Percentiles rank a stretch among this genome's conserved stretches.
These are phyloP conservation scores for Phytopythium helicoides DNA, from an alignment of 352 stramenopile species.

Conservation along the genomic window DNA sequence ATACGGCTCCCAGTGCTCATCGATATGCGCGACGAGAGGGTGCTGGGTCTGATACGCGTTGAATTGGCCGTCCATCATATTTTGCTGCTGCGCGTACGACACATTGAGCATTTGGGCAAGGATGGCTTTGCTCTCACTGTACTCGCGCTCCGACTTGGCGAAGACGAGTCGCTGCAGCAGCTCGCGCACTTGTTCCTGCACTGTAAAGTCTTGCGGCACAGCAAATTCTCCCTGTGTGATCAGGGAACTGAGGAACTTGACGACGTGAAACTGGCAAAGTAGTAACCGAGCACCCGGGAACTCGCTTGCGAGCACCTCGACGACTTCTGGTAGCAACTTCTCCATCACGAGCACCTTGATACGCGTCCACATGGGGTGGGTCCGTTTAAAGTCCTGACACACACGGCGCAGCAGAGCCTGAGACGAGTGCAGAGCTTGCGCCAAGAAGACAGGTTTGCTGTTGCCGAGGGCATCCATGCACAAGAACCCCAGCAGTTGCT, in stretches of 20 bases:
- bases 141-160: conserved; percentile 43
- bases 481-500: conserved; percentile 60
- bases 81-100: conserved; percentile 1
- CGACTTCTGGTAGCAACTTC: conserved; percentile 46
- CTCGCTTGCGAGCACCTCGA: conserved; percentile 52
- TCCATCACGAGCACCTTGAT: conserved; percentile 71
- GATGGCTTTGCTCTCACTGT: conserved; percentile 45
- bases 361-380: conserved; percentile 54
- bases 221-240: conserved; percentile 41
- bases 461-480: conserved; percentile 71
- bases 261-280: conserved; percentile 68
- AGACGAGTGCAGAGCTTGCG: conserved; percentile 47
- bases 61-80: conserved; percentile 1
- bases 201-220: conserved; percentile 25
- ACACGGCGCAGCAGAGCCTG: conserved; percentile 51
- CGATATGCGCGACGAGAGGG: conserved; percentile 45
- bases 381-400: conserved; percentile 74
- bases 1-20: conserved; percentile 59
- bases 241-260: conserved; percentile 58
- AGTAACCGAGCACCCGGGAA: conserved; percentile 57
- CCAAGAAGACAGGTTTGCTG: conserved; percentile 59
- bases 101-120: conserved; percentile 37
- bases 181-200: conserved; percentile 43
- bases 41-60: conserved; percentile 18
- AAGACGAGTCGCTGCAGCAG: conserved; percentile 65